These are phyloP conservation scores for Viola odorata DNA, from an alignment of 345 rosid genomes.

Conservation along the genomic window DNA sequence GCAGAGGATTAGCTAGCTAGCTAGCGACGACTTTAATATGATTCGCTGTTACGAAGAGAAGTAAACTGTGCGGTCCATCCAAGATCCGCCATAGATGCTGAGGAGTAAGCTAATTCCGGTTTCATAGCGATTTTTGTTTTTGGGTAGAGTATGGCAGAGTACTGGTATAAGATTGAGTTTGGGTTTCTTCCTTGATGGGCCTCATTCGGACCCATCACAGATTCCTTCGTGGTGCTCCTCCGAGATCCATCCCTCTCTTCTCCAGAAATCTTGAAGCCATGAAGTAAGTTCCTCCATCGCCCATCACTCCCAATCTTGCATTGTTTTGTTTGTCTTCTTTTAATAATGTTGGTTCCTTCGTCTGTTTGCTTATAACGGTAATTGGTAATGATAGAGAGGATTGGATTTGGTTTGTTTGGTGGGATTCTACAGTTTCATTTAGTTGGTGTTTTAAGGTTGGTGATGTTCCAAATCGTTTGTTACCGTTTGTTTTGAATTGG, in stretches of 20 bases:
- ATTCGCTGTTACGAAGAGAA: no score
- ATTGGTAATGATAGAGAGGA: no score
- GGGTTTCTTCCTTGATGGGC: conserved; percentile 30
- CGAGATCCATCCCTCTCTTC: conserved; percentile 32
- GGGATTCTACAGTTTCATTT: no score
- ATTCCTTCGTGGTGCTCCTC: conserved; percentile 16
- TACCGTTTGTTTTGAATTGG: no score
- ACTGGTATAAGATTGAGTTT: not conserved
- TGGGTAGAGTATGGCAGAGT: no score
- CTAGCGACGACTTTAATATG: no score
- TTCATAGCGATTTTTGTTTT: not conserved
- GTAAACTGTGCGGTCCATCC: not conserved
- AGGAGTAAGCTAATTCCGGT: conserved; percentile 13
- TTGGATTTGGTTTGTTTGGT: no score
- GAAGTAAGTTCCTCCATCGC: conserved; percentile 38
- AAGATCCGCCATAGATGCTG: conserved; percentile 40
- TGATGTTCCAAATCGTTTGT: no score
- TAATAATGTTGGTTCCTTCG: not conserved
- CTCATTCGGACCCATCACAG: conserved; percentile 26
- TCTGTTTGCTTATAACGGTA: no score
- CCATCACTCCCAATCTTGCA: not conserved
- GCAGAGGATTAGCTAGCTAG: no score
- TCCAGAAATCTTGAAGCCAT: conserved; percentile 39
- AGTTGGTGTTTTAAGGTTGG: no score
- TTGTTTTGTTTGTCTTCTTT: not conserved